Evolutionary conservation across 148 eudicot genomes (phyloP), one percentile per base, ranked within the genome.

Genomic region (Oxyria digyna): DNA sequence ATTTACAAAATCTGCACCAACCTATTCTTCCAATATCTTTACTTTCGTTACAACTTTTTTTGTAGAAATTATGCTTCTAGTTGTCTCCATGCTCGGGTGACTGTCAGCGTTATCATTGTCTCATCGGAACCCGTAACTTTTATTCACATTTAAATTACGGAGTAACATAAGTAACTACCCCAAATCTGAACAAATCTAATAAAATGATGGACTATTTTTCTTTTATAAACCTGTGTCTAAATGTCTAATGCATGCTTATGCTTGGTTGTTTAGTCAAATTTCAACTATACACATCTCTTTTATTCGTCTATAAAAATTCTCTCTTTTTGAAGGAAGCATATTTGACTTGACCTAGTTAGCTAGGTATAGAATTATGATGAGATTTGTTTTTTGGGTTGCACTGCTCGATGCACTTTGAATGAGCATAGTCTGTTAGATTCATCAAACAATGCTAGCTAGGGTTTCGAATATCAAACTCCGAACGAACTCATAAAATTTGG

Each of bases 361-460:
- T 45, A 46, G 27, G 24, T 38, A 40, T 42, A 41, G 48, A 37
- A 40, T 27, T 67, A 67, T 67, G 69, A 67, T 67, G 32, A 24
- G 69, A 67, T 67, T 67, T 35, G 45, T 21, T 24, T 43, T 46
- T 37, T 23, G 32, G 12, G 48, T 67, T 40, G 69, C 69, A 67
- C 69, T 67, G 69, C 69, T 67, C 69, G 45, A 67, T 67, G 69
- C 69, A 41, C 26, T 21, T 21, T 24, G 31, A 54, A 10, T 52
- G n/a, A 3, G 27, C 21, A 52, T 20, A 21, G 8, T n/a, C 17
- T 45, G 24, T 20, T 26, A 8, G 57, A 50, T 50, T 50, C 26
- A 50, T 52, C 59, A 29, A 52, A 24, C 59, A 24, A 57, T 5
- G 64, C 37, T 57, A 57, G 64, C 64, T 57, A 57, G 64, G 64